phyloP scores from a whole-genome alignment of 2,329 filamentous ascomycete species.

The Trichothecium roseum region DNA sequence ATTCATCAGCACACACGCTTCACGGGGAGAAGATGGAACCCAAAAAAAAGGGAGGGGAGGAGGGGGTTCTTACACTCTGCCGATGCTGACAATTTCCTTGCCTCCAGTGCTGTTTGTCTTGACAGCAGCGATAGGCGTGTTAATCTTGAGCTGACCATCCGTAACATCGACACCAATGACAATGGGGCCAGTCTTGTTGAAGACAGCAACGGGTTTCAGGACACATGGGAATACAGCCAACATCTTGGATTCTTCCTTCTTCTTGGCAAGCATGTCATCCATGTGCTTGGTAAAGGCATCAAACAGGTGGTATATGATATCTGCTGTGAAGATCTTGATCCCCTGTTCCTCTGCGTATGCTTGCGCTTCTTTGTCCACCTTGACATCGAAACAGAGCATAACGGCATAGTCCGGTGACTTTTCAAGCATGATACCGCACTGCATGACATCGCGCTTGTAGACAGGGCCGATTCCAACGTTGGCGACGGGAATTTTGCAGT shows the following conservation, averaged over 20 bases:
- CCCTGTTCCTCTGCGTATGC: conserved; percentile 86
- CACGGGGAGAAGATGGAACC: not conserved
- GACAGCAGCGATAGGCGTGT: conserved; percentile 82
- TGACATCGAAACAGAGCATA: conserved; percentile 99
- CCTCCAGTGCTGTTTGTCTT: conserved; percentile 70
- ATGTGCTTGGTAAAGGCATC: conserved; percentile 95
- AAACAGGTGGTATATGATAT: conserved; percentile 98
- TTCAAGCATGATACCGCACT: conserved; percentile 90
- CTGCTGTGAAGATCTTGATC: conserved; percentile 95
- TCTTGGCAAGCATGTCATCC: conserved; percentile 74
- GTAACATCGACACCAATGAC: conserved; percentile 90
- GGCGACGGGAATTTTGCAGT: conserved; percentile 92
- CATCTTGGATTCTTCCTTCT: conserved; percentile 94
- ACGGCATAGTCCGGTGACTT: conserved; percentile 93
- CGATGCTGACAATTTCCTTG: conserved; percentile 77
- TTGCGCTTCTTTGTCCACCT: conserved; percentile 93
- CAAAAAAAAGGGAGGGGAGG: not conserved
- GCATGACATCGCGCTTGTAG: conserved; percentile 96
- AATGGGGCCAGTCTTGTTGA: conserved; percentile 97
- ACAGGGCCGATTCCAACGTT: conserved; percentile 97
- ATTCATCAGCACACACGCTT: conserved; percentile 19
- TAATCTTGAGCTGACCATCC: conserved; percentile 78
- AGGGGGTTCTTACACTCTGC: conserved; percentile 71
- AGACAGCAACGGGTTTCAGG: conserved; percentile 78
- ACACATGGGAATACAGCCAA: conserved; percentile 96